Percentiles rank a stretch among this genome's conserved stretches.
phyloP scores from a whole-genome alignment of 2,329 filamentous ascomycete genomes.

The Apiospora sp. region DNA sequence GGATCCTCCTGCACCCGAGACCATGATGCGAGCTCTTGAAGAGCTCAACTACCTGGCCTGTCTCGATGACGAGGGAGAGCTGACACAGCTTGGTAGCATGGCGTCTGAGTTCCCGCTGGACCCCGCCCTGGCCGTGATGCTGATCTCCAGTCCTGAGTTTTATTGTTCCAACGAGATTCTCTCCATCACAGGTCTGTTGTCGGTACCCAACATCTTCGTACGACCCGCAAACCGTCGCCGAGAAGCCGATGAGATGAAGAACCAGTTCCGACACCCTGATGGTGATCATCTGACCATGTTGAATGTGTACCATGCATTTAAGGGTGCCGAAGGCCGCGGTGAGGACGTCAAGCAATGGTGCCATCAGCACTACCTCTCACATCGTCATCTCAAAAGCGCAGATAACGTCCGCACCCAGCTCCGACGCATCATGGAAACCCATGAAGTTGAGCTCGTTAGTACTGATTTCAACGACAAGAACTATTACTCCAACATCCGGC shows the following conservation, averaged over 20 bases:
- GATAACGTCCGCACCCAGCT: slow-evolving; percentile 94
- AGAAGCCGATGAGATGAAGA: slow-evolving; percentile 97
- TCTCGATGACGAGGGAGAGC: slow-evolving; percentile 93
- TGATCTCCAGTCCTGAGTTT: slow-evolving; percentile 96
- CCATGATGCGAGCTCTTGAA: slow-evolving; percentile 95
- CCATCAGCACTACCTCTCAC: slow-evolving; percentile 93
- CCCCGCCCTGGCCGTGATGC: slow-evolving; percentile 93
- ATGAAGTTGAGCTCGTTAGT: slow-evolving; percentile 84
- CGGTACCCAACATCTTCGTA: slow-evolving; percentile 92
- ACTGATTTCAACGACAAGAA: slow-evolving; percentile 94
- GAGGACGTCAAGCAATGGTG: slow-evolving; percentile 89
- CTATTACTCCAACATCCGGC: slow-evolving; percentile 97
- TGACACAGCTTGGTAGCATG: slow-evolving; percentile 84
- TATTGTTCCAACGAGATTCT: slow-evolving; percentile 99
- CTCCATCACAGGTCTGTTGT: slow-evolving; percentile 91
- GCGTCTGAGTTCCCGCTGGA: slow-evolving; percentile 97
- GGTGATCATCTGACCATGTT: slow-evolving; percentile 96
- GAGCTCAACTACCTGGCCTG: slow-evolving; percentile 98
- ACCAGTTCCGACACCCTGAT: slow-evolving; percentile 88
- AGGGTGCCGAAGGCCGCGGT: slow-evolving; percentile 70
- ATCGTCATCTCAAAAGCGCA: slow-evolving; percentile 86
- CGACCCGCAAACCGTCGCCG: slow-evolving; percentile 86
- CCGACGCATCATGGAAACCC: slow-evolving; percentile 95
- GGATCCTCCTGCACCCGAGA: slow-evolving; percentile 97
- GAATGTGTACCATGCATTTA: slow-evolving; percentile 98